These are phyloP conservation scores for Allodekkera sacchari DNA, from an alignment of 805 yeast species.

Conservation along the genomic window DNA sequence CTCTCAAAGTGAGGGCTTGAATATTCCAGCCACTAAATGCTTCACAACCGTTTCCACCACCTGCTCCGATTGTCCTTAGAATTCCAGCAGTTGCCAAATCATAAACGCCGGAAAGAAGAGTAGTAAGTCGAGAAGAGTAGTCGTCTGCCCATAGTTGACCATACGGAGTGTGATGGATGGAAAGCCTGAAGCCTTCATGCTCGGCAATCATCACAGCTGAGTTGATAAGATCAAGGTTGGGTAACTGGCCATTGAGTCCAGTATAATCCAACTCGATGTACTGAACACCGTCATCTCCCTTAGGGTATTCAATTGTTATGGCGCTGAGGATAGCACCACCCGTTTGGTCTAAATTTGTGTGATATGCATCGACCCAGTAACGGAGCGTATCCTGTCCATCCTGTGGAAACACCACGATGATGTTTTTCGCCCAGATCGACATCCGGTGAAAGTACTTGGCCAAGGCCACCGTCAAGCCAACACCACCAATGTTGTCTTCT, in stretches of 20 bases:
- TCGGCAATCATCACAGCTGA: constrained; percentile 65
- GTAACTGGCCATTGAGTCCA: constrained; percentile 92
- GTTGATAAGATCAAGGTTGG: constrained; percentile 85
- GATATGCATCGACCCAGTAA: constrained; percentile 92
- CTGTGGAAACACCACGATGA: constrained; percentile 76
- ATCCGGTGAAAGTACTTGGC: constrained; percentile 75
- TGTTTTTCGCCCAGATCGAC: constrained; percentile 94
- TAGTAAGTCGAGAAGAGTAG: constrained; percentile 48
- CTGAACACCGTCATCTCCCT: constrained; percentile 55
- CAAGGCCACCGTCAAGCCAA: constrained; percentile 62
- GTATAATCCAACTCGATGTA: constrained; percentile 69
- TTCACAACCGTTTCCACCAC: constrained; percentile 59
- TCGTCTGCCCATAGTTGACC: constrained; percentile 37
- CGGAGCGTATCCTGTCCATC: constrained; percentile 62
- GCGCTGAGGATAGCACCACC: constrained; percentile 96
- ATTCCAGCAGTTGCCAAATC: constrained; percentile 68
- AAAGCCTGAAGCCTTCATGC: constrained; percentile 66
- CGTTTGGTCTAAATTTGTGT: constrained; percentile 71
- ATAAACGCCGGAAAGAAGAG: constrained; percentile 57
- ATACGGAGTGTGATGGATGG: constrained; percentile 52
- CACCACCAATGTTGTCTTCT: constrained; percentile 68
- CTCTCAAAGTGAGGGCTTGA: constrained; percentile 78
- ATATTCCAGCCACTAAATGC: constrained; percentile 95
- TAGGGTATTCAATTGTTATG: constrained; percentile 69
- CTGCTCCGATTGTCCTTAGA: constrained; percentile 10